A percentile compares a stretch with the other conserved stretches of the same genome.
Evolutionary conservation across 306 rosid genomes (phyloP).

Genomic region (Ziziphus jujuba): DNA sequence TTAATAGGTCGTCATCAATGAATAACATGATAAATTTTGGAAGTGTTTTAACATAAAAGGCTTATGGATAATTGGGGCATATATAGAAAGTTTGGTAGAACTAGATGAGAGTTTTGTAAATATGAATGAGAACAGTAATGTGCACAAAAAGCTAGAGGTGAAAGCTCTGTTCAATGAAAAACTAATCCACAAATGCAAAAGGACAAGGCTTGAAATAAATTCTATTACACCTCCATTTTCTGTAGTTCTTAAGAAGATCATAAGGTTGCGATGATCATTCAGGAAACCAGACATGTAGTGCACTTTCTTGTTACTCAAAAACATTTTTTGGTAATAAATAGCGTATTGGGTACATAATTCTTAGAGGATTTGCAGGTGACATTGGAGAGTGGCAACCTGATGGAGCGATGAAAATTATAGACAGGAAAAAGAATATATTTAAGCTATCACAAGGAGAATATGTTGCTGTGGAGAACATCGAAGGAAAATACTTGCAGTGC

Average conservation of each 20-base stretch:
- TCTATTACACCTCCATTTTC: too few species aligned
- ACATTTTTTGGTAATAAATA: not conserved
- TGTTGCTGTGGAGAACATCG: conserved; percentile 84
- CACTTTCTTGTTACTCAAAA: not conserved
- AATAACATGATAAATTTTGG: too few species aligned
- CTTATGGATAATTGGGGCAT: not conserved
- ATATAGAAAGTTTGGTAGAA: not conserved
- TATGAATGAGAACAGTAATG: too few species aligned
- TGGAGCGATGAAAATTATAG: conserved; percentile 92
- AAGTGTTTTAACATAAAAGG: not conserved
- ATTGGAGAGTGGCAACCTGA: conserved; percentile 91
- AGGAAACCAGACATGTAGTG: not conserved
- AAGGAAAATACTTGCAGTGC: conserved; percentile 71
- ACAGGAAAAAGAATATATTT: conserved; percentile 84
- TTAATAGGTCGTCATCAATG: too few species aligned
- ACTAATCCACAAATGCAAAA: too few species aligned
- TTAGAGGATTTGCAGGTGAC: conserved; percentile 63
- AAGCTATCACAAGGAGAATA: conserved; percentile 97
- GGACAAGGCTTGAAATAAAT: too few species aligned
- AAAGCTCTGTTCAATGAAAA: too few species aligned
- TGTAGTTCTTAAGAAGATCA: too few species aligned
- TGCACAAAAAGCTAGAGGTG: too few species aligned
- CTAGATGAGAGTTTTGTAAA: too few species aligned
- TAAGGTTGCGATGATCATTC: too few species aligned
- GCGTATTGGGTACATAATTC: conserved; percentile 3